phyloP scores from a whole-genome alignment of 441 rosid species.

The Caryocar brasiliense region DNA sequence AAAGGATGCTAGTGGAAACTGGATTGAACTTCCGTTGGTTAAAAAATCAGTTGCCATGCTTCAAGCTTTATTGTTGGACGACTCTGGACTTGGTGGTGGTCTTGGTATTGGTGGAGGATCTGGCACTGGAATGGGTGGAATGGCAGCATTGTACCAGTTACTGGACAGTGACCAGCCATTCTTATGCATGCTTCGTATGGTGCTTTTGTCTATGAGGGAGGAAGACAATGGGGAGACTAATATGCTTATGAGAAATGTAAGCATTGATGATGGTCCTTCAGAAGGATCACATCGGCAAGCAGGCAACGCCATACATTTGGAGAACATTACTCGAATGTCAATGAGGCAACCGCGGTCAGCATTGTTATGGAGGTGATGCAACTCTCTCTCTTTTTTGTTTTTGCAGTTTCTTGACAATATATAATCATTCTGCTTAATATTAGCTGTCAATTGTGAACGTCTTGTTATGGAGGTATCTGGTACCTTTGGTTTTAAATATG shows the following conservation, averaged over 20 bases:
- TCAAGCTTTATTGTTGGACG: constrained; percentile 89
- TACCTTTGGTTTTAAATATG: no score
- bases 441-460: no score
- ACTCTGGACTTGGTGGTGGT: constrained; percentile 99
- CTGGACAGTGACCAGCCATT: constrained; percentile 99
- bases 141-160: constrained; percentile 91
- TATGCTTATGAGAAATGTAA: constrained; percentile 60
- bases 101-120: constrained; percentile 99
- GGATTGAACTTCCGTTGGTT: constrained; percentile 95
- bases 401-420: no score
- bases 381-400: neutral
- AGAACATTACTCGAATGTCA: constrained; percentile 48
- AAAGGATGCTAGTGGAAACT: constrained; percentile 87
- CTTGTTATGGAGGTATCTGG: no score
- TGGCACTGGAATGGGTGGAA: constrained; percentile 99
- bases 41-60: constrained; percentile 96
- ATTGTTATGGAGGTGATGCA: constrained; percentile 88
- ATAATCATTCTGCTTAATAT: neutral
- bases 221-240: constrained; percentile 83
- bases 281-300: constrained; percentile 41
- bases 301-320: constrained; percentile 31
- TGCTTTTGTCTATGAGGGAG: constrained; percentile 96
- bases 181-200: constrained; percentile 99
- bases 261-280: constrained; percentile 37
- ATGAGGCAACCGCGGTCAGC: constrained; percentile 77